phyloP scores from a whole-genome alignment of 2,329 filamentous ascomycete genomes.

The Leptoxyphium fumago region DNA sequence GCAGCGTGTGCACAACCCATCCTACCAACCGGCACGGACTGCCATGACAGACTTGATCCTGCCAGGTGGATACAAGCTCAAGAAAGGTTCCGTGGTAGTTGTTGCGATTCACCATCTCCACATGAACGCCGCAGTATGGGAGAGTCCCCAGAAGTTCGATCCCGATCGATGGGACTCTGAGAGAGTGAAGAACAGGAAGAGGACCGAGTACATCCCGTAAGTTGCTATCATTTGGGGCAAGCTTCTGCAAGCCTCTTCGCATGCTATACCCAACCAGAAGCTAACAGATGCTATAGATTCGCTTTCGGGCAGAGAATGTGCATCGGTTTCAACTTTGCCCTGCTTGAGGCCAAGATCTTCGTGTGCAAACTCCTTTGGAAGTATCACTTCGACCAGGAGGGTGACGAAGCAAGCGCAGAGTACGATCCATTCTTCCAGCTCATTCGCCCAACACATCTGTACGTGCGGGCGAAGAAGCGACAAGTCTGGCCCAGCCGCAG shows the following conservation, averaged over 20 bases:
- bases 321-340: conserved; percentile 50
- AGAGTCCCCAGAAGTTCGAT: conserved; percentile 43
- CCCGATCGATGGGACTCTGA: conserved; percentile 46
- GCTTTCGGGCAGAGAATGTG: conserved; percentile 43
- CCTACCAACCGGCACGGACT: conserved; percentile 46
- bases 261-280: too few relatives aligned
- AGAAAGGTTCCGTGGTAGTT: conserved; percentile 39
- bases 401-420: conserved; percentile 33
- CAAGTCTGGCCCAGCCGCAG: conserved; percentile 30
- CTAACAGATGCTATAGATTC: conserved; percentile 22
- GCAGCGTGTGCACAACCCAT: conserved; percentile 44
- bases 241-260: too few relatives aligned
- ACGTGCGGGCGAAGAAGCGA: conserved; percentile 35
- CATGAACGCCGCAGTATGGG: conserved; percentile 42
- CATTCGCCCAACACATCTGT: conserved; percentile 41
- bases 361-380: conserved; percentile 43
- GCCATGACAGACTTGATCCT: conserved; percentile 41
- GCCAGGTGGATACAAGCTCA: conserved; percentile 44
- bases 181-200: conserved; percentile 36
- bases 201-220: conserved; percentile 38
- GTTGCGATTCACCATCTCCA: conserved; percentile 32
- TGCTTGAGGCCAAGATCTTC: conserved; percentile 46
- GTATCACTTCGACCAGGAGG: conserved; percentile 41
- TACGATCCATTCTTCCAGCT: conserved; percentile 47
- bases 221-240: background rate